Conservation (phyloP, 805 yeast genomes). For the Sugiyamaella americana region DNA sequence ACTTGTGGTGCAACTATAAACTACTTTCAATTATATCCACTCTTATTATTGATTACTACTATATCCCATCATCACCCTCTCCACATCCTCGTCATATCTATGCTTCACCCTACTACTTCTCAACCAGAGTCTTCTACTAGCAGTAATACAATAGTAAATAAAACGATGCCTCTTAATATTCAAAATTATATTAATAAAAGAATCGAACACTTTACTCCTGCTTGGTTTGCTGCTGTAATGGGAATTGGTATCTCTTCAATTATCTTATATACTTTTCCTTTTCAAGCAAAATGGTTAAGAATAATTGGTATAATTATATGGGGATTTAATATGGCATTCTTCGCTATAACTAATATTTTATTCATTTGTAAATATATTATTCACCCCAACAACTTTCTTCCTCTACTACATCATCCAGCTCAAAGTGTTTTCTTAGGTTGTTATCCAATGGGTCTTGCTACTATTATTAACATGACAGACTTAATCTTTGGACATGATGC, state of each 20-base stretch:
- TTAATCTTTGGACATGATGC: constrained; percentile 37
- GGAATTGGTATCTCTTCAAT: constrained; percentile 72
- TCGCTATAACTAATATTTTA: constrained; percentile 37
- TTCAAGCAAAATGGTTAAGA: constrained; percentile 51
- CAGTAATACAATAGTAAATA: not conserved
- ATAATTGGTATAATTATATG: constrained; percentile 57
- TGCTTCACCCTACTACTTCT: too few relatives aligned
- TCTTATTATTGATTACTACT: too few relatives aligned
- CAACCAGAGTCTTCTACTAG: too few relatives aligned
- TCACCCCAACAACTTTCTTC: constrained; percentile 30
- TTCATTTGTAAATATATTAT: constrained; percentile 39
- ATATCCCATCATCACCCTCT: too few relatives aligned
- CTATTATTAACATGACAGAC: constrained; percentile 55
- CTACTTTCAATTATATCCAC: too few relatives aligned
- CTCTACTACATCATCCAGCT: constrained; percentile 37
- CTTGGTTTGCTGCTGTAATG: constrained; percentile 71
- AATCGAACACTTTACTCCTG: constrained; percentile 12
- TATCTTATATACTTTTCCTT: constrained; percentile 61
- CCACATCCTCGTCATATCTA: too few relatives aligned
- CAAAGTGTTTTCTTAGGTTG: constrained; percentile 69
- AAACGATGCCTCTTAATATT: not conserved
- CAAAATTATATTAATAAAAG: not conserved
- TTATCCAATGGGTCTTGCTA: constrained; percentile 69
- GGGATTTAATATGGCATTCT: constrained; percentile 45
- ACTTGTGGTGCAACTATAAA: too few relatives aligned